Evolutionary conservation across 805 yeast genomes (phyloP).

Genomic region (Lachancea meyersii): DNA sequence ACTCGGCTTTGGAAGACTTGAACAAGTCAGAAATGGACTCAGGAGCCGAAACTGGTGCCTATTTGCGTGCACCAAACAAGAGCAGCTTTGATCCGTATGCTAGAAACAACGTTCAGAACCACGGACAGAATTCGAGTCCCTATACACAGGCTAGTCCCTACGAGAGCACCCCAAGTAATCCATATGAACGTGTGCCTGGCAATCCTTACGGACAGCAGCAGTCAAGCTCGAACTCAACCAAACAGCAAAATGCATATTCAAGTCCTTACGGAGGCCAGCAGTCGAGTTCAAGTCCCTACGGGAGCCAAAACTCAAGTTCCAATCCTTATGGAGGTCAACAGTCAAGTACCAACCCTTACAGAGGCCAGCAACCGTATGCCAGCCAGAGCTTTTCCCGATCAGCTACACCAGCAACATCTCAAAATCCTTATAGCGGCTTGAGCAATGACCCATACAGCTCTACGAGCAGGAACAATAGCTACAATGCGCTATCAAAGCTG

Average conservation of each 20-base stretch:
- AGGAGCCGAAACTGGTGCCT: slow-evolving; percentile 2
- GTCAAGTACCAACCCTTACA: neutral
- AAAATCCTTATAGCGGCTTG: slow-evolving; percentile 13
- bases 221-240: neutral
- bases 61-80: slow-evolving; percentile 7
- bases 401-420: neutral
- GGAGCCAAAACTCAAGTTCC: neutral
- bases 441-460: slow-evolving; percentile 5
- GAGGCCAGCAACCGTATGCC: neutral
- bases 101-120: slow-evolving; percentile 5
- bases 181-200: slow-evolving; percentile 4
- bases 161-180: neutral
- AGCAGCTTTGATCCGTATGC: slow-evolving; percentile 11
- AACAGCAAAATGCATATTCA: neutral
- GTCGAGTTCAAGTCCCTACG: neutral
- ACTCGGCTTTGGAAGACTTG: slow-evolving; percentile 14
- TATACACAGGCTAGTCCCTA: neutral
- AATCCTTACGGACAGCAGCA: slow-evolving; percentile 1
- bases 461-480: neutral
- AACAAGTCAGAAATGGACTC: slow-evolving; percentile 15
- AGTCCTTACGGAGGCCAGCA: neutral
- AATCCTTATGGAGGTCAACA: neutral
- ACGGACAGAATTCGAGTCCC: slow-evolving; percentile 4
- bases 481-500: slow-evolving; percentile 1
- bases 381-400: neutral